These are phyloP conservation scores for Phytophthora chlamydospora DNA, from an alignment of 352 stramenopile genomes.

Conservation along the genomic window DNA sequence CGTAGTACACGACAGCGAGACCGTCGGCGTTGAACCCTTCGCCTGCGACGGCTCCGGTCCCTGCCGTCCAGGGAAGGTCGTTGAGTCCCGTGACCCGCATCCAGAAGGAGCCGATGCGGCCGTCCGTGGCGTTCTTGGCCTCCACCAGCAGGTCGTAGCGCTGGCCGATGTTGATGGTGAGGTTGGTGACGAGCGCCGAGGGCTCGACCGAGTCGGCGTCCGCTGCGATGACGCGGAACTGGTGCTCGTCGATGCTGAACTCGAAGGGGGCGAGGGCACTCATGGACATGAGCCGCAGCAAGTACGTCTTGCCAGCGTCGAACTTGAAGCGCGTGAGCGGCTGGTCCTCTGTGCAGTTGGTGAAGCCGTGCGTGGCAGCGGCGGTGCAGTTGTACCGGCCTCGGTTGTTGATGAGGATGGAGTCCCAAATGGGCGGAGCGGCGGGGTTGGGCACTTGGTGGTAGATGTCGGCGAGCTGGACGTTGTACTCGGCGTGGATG, in stretches of 20 bases:
- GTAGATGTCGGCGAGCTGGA: slow-evolving; percentile 39
- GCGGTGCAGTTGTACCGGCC: slow-evolving; percentile 36
- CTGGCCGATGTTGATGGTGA: slow-evolving; percentile 34
- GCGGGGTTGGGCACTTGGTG: slow-evolving; percentile 9
- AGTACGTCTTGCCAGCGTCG: slow-evolving; percentile 27
- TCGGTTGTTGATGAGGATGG: slow-evolving; percentile 37
- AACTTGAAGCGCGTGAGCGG: slow-evolving; percentile 25
- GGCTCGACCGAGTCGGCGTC: slow-evolving; percentile 29
- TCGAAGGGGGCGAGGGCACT: slow-evolving; percentile 32
- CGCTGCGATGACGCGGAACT: slow-evolving; percentile 31
- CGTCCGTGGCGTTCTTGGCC: slow-evolving; percentile 21
- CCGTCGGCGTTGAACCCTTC: slow-evolving; percentile 35
- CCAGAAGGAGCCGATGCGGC: slow-evolving; percentile 27
- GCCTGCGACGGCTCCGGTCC: neutral
- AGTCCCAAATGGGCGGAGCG: slow-evolving; percentile 25
- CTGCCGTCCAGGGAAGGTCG: slow-evolving; percentile 28
- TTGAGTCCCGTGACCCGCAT: slow-evolving; percentile 28
- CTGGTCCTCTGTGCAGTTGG: slow-evolving; percentile 19
- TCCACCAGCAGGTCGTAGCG: slow-evolving; percentile 33
- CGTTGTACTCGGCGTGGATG: slow-evolving; percentile 31
- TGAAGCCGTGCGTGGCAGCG: slow-evolving; percentile 4
- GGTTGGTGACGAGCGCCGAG: slow-evolving; percentile 17
- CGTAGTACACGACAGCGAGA: slow-evolving; percentile 29
- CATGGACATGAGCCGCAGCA: slow-evolving; percentile 32
- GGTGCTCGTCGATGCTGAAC: slow-evolving; percentile 40